Percentiles rank a stretch among this genome's conserved stretches.
phyloP scores from a whole-genome alignment of 768 basidiomycete species.

The Lanmaoa rubissima region DNA sequence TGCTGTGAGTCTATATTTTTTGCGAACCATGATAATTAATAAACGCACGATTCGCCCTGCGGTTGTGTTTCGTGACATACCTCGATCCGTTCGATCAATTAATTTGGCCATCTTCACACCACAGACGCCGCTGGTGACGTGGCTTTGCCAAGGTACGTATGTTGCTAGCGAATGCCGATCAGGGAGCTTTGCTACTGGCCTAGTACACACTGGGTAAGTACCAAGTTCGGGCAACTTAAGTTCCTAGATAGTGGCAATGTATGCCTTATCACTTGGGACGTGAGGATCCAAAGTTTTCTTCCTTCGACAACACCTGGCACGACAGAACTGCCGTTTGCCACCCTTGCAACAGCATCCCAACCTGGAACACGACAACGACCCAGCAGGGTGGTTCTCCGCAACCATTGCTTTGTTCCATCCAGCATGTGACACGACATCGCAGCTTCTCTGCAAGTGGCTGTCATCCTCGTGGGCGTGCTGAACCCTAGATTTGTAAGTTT shows the following conservation, averaged over 20 bases:
- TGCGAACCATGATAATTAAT: neutral
- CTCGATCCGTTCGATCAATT: neutral
- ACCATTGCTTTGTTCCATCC: neutral
- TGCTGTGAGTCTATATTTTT: neutral
- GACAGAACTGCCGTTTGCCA: neutral
- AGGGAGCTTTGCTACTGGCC: constrained; percentile 1
- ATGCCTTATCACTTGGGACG: neutral
- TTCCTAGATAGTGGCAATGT: neutral
- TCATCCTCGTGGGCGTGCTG: constrained; percentile 11
- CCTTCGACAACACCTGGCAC: neutral
- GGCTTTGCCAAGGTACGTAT: neutral
- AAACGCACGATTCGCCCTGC: neutral
- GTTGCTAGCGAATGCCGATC: constrained; percentile 4
- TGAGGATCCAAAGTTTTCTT: neutral
- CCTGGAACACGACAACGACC: neutral
- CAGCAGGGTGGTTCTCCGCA: neutral
- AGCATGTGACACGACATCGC: neutral
- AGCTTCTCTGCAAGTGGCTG: constrained; percentile 5
- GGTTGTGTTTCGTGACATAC: neutral
- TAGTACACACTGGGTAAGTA: constrained; percentile 8
- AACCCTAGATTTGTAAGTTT: constrained; percentile 24
- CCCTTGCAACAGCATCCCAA: neutral
- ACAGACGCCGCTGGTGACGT: constrained; percentile 7
- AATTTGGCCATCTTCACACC: constrained; percentile 1
- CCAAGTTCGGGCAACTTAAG: neutral